A percentile compares a stretch with the other conserved stretches of the same genome.
Evolutionary conservation across 2,329 filamentous ascomycete genomes (phyloP).

Genomic region (Xylaria sp.): DNA sequence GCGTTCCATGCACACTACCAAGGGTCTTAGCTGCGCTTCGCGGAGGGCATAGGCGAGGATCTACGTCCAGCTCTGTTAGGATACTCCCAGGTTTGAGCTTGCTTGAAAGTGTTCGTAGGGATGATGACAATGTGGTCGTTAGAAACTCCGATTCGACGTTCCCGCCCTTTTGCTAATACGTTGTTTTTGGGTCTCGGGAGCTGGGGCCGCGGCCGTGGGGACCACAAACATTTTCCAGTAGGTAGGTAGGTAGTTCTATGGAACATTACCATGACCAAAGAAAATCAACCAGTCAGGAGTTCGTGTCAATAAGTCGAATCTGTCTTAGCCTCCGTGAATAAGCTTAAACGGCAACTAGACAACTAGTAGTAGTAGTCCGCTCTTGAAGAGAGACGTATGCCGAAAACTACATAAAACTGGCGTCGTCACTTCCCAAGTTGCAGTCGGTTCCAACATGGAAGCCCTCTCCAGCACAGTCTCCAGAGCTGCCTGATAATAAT

Average conservation of each 20-base stretch:
- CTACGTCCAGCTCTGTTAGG: constrained; percentile 43
- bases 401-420: constrained; percentile 45
- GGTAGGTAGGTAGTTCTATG: too few species aligned
- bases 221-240: constrained; percentile 29
- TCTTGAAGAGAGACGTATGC: constrained; percentile 31
- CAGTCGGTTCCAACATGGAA: constrained; percentile 34
- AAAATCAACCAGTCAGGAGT: constrained; percentile 23
- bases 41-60: constrained; percentile 34
- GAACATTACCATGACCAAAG: constrained; percentile 25
- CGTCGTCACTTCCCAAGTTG: constrained; percentile 33
- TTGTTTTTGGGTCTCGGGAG: constrained; percentile 26
- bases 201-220: constrained; percentile 22
- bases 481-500: constrained; percentile 29
- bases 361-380: constrained; percentile 29
- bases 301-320: constrained; percentile 26
- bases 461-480: constrained; percentile 29
- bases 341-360: constrained; percentile 26
- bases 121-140: constrained; percentile 34
- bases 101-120: constrained; percentile 35
- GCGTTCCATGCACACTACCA: constrained; percentile 23
- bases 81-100: constrained; percentile 41
- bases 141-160: constrained; percentile 42
- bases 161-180: constrained; percentile 23
- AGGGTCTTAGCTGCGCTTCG: constrained; percentile 29
- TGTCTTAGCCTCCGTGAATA: constrained; percentile 37